Evolutionary conservation across 306 rosid genomes (phyloP), one percentile per base, ranked within the genome.

Genomic region (Arachis stenosperma): DNA sequence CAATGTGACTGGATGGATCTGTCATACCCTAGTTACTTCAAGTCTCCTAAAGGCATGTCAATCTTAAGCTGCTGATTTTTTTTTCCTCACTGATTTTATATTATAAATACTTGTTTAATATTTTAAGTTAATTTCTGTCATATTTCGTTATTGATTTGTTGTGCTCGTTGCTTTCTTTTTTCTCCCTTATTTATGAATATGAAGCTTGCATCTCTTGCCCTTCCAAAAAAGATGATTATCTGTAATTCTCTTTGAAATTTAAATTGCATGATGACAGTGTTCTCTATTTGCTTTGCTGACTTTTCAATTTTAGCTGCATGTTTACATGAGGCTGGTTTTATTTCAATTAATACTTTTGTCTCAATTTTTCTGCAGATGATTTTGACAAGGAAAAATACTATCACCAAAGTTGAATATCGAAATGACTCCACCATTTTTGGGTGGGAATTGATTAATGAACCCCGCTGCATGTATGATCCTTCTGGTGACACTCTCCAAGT

Each of bases 361-460:
- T 73, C 69, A n/a, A 41, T 59, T 75, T 55, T 54, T 64, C 48
- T 83, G 71, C 88, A 94, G 99, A 84, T 92, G 69, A 50, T 94
- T 73, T 74, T 94, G 81, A 94, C 95, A 27, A 87, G 99, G 84
- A 94, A 83, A 81, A 94, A 94, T 79, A 81, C 92, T 33, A 66
- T 91, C 74, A 94, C 85, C 29, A 88, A 97, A 73, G 79, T 94
- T 61, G 88, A 90, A 79, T 94, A 94, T 80, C 78, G 97, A 85
- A 79, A 94, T 66, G 99, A 94, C 65, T 96, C 97, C 56, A 86
- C 95, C 82, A 91, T 94, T 75, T 94, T 94, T 53, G 99, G 75
- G 39, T 94, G 99, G 97, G 99, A 94, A 84, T 86, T 94, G 86
- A 94, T 94, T 50, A 94, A 94, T 17, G 99, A 94, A 77, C 99